Percentiles rank a stretch among this genome's conserved stretches.
These are phyloP conservation scores for Penicillium desertorum DNA, from an alignment of 495 filamentous ascomycete species.

Conservation along the genomic window DNA sequence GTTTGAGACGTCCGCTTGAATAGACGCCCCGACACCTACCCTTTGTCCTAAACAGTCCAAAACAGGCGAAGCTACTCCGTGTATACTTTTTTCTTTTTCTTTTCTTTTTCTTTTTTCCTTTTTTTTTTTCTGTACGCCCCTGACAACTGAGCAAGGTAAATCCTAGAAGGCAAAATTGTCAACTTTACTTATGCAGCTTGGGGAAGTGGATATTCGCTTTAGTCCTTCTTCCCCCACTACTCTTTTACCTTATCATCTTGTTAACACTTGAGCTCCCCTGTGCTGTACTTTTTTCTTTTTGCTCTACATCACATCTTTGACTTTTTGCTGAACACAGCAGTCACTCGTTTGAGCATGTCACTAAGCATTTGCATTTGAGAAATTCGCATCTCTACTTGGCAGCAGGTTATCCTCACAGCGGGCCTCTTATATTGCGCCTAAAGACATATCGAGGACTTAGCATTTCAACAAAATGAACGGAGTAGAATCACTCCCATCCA, in stretches of 20 bases:
- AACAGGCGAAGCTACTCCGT: constrained; percentile 22
- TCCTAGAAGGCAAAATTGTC: constrained; percentile 10
- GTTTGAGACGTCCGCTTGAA: constrained; percentile 6
- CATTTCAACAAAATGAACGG: constrained; percentile 23
- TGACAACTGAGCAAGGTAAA: constrained; percentile 11
- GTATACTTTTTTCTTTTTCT: constrained; percentile 6
- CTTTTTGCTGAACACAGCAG: not conserved
- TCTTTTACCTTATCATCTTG: constrained; percentile 15
- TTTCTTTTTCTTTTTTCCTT: not conserved
- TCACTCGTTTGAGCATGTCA: constrained; percentile 11
- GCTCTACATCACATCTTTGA: not conserved
- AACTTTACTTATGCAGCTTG: constrained; percentile 7
- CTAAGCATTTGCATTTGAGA: constrained; percentile 3
- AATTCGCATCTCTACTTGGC: not conserved
- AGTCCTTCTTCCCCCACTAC: constrained; percentile 8
- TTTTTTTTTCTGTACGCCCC: not conserved
- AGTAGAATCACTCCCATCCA: constrained; percentile 29
- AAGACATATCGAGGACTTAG: not conserved
- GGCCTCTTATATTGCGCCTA: not conserved
- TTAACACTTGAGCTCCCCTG: constrained; percentile 5
- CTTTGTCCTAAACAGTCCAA: constrained; percentile 14
- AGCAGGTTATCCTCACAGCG: not conserved
- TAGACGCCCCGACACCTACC: constrained; percentile 2
- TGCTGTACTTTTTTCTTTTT: not conserved
- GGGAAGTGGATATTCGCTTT: constrained; percentile 14